Evolutionary conservation across 345 rosid species (phyloP).

Genomic region (Fremontodendron californicum): DNA sequence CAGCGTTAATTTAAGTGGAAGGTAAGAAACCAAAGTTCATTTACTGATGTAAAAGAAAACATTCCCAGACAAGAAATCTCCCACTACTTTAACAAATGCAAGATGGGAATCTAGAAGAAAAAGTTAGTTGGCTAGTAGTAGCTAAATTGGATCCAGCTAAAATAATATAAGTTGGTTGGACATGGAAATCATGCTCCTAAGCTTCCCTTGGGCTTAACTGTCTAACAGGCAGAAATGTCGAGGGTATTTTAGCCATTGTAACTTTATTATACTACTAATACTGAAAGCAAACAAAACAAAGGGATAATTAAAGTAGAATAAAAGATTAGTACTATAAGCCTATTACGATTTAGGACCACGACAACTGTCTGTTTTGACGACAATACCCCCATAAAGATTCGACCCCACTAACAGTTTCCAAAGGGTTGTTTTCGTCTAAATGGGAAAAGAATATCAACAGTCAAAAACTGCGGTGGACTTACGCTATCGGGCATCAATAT

Average conservation of each 20-base stretch:
- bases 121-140: background rate
- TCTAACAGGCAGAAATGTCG: background rate
- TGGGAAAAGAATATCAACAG: background rate
- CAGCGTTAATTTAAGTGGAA: background rate
- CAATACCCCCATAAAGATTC: background rate
- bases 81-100: background rate
- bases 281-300: background rate
- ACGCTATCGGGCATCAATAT: conserved; percentile 23
- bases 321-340: background rate
- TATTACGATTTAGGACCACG: no score
- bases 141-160: background rate
- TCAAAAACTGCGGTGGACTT: conserved; percentile 28
- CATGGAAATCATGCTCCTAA: background rate
- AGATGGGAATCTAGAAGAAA: background rate
- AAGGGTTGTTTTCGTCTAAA: conserved; percentile 20
- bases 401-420: background rate
- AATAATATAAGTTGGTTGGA: background rate
- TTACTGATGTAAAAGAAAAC: background rate
- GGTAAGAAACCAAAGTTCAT: conserved; percentile 1
- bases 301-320: no score
- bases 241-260: conserved; percentile 18
- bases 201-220: background rate
- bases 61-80: background rate
- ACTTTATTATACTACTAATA: background rate
- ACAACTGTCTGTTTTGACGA: conserved; percentile 18